A percentile compares a stretch with the other conserved stretches of the same genome.
Conservation (phyloP, 495 filamentous ascomycete genomes). For the Penicillium flavigenum region DNA sequence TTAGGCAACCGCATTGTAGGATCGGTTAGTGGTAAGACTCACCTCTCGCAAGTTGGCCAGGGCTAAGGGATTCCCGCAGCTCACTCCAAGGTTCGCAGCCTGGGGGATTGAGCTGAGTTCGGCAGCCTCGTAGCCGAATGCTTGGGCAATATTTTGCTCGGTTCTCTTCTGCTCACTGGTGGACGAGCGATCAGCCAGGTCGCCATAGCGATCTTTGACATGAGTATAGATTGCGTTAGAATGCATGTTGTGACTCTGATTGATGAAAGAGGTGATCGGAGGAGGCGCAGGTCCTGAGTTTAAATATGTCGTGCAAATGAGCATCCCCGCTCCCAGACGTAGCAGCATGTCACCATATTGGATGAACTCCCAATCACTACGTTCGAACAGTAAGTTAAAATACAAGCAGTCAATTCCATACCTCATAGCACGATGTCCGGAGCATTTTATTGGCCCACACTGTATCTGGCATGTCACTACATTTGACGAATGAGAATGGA, state of each 20-base stretch:
- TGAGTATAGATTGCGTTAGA: slow-evolving; percentile 13
- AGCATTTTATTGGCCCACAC: not conserved
- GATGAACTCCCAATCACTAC: not conserved
- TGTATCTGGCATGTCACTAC: slow-evolving; percentile 1
- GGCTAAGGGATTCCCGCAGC: slow-evolving; percentile 65
- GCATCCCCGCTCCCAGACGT: not conserved
- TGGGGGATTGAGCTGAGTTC: slow-evolving; percentile 56
- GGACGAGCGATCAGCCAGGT: slow-evolving; percentile 9
- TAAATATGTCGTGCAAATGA: not conserved
- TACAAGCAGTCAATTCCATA: no score
- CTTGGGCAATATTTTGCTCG: slow-evolving; percentile 49
- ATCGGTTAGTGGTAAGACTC: not conserved
- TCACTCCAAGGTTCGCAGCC: slow-evolving; percentile 61
- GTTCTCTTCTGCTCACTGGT: slow-evolving; percentile 14
- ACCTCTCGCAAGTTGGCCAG: slow-evolving; percentile 54
- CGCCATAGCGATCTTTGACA: slow-evolving; percentile 21
- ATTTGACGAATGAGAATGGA: not conserved
- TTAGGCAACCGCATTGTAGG: not conserved
- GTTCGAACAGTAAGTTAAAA: not conserved
- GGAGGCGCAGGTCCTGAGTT: not conserved
- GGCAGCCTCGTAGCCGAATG: slow-evolving; percentile 59
- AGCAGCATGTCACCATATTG: slow-evolving; percentile 1
- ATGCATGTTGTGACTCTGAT: not conserved
- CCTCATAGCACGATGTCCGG: not conserved
- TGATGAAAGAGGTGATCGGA: not conserved